Evolutionary conservation across 2,329 filamentous ascomycete species (phyloP).

Genomic region (Lachnellula subtilissima): DNA sequence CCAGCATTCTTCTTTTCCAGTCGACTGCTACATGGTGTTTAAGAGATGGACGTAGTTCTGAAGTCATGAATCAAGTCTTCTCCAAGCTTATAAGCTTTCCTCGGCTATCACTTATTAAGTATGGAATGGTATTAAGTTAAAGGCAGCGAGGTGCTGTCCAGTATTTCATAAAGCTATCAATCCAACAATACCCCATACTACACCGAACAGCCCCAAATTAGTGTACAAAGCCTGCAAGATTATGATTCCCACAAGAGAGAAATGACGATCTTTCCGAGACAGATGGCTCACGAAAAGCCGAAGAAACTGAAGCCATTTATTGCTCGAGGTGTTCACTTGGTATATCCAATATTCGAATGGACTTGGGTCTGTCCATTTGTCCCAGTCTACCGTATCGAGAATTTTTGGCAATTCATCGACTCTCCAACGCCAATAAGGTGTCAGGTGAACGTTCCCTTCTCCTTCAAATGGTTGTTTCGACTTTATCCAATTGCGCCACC

Average conservation of each 20-base stretch:
- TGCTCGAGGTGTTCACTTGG: not conserved
- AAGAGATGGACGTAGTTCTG: no score
- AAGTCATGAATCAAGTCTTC: no score
- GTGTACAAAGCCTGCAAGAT: not conserved
- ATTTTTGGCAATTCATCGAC: not conserved
- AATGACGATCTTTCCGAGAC: not conserved
- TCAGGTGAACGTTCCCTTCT: not conserved
- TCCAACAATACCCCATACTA: not conserved
- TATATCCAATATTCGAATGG: not conserved
- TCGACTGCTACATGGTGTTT: no score
- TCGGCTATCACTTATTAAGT: no score
- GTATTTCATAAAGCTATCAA: not conserved
- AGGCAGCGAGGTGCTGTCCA: not conserved
- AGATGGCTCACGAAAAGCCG: not conserved
- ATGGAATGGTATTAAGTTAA: not conserved
- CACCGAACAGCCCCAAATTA: not conserved
- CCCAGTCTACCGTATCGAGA: not conserved
- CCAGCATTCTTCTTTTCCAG: no score
- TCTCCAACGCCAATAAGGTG: slow-evolving; percentile 1
- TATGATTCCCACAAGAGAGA: not conserved
- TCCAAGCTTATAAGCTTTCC: no score
- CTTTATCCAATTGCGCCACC: not conserved
- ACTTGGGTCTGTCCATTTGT: not conserved
- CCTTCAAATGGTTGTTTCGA: not conserved
- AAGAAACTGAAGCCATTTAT: not conserved